Evolutionary conservation across 306 rosid genomes (phyloP), one percentile per base, ranked within the genome.

Genomic region (Citrullus amarus): DNA sequence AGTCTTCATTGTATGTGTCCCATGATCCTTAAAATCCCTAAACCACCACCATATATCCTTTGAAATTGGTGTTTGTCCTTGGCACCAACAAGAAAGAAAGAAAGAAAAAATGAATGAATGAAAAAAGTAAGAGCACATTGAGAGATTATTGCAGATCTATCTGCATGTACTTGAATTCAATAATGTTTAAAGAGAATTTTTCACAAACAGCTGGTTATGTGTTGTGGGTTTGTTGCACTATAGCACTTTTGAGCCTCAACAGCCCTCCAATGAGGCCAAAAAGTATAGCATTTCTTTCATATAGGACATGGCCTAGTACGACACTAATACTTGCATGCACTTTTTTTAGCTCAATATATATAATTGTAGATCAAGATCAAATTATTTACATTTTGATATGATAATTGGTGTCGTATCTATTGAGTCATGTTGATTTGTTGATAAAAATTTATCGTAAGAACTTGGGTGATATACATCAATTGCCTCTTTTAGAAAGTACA

Each of bases 141-240:
- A 36, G 46, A 34, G 71, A 63, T 43, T 36, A 36, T 63, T 66
- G 73, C 73, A 66, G 18, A 66, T 66, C 50, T n/a, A 66, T 66
- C 51, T 17, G 5, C 73, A 66, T 66, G 73, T 66, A 66, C 73
- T 66, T 66, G 38, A 70, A 70, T n/a, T 67, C 53, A 67, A 67
- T 67, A 9, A 67, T 67, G 53, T 39, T 39, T 13, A 18, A 38
- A 18, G 32, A 41, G 74, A 65, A 48, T 48, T 65, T 65, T 65
- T 65, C 25, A 36, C 71, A 65, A 36, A 65, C 39, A 60, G 4
- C 60, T 55, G 3, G 8, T 4, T 59, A 5, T 58, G 6, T 53
- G 57, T 59, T 43, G 74, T 67, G 74, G 22, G 48, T 41, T 67
- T 41, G 30, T 41, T 67, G 74, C 41, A 36, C 32, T 2, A 44